Base-by-base conservation (phyloP, 805 yeast genomes). In the Kodamaea sagamina region DNA sequence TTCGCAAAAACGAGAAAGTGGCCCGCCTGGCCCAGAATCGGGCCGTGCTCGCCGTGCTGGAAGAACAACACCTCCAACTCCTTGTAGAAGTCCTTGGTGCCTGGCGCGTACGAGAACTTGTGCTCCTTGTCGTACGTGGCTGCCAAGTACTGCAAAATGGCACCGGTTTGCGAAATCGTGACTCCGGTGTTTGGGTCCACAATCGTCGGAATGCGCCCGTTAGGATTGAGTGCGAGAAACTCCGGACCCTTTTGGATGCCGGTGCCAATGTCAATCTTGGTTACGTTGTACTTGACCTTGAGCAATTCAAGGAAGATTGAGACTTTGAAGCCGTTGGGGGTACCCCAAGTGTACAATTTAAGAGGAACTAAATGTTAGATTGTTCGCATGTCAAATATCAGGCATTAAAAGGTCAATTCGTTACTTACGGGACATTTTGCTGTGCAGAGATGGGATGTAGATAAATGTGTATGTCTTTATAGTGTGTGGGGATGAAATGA, bases 201-300 rank as follows among this genome's bases (percentile, higher is more conserved):
- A 26, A 83, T 58, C 0, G 81, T 71, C 19, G 89, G 88, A 39
- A 83, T 76, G 52, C 80, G 66, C 4, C 88, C 86, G 52, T 82
- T 81, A 13, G 83, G 81, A 57, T 81, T 79, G 54, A 79, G 58
- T 42, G 74, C 66, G 39, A 79, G 55, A 50, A 67, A 82, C 82
- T 83, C 77, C 5, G 70, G 77, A 48, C 76, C 74, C 54, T 81
- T 81, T 45, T 79, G 82, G 31, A 60, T 77, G 32, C 63, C 61
- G 17, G 58, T 64, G 0, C 43, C 2, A 32, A 82, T 55, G 47
- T 77, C 76, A 41, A 82, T 56, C 4, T 50, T 48, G 36, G 72
- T 54, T 12, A 62, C 63, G 21, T 73, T 65, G 49, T 74, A 76
- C 32, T 71, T 65, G 17, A 74, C 49, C 3, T 68, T 67, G 13